Evolutionary conservation across 176 grass and related monocot genomes (phyloP).

Genomic region (Thalia dealbata): DNA sequence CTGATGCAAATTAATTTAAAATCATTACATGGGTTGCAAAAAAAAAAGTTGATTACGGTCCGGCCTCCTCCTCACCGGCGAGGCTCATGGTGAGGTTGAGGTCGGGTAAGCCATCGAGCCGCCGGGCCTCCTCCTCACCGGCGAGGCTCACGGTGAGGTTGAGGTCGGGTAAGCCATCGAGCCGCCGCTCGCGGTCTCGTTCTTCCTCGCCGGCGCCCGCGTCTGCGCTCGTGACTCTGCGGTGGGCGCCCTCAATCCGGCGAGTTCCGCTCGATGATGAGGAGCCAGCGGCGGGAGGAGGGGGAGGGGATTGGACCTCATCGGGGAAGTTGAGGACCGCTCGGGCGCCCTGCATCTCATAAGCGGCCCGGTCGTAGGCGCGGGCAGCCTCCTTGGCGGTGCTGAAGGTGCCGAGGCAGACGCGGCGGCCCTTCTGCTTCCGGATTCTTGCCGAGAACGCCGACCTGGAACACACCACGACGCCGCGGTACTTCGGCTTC

Average conservation of each 20-base stretch:
- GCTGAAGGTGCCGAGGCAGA: constrained; percentile 8
- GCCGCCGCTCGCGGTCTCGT: too few species aligned
- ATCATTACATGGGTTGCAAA: too few species aligned
- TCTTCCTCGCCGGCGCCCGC: too few species aligned
- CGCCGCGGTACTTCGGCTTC: constrained; percentile 15
- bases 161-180: too few species aligned
- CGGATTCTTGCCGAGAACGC: background rate
- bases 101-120: too few species aligned
- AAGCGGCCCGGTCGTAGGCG: constrained; percentile 44
- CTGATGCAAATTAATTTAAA: too few species aligned
- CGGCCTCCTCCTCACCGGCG: too few species aligned
- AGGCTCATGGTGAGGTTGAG: too few species aligned
- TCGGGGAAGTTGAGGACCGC: constrained; percentile 60
- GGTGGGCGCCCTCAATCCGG: background rate
- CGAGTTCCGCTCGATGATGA: background rate
- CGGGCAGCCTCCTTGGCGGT: constrained; percentile 19
- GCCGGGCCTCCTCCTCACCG: too few species aligned
- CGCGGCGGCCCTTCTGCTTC: constrained; percentile 9
- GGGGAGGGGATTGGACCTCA: constrained; percentile 39
- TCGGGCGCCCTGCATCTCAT: constrained; percentile 40
- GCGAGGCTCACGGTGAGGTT: too few species aligned
- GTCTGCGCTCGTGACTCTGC: too few species aligned
- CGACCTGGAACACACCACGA: background rate
- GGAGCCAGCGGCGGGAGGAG: constrained; percentile 8
- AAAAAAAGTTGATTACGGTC: too few species aligned